phyloP scores from a whole-genome alignment of 2,329 filamentous ascomycete genomes.

The Paramyrothecium roridum region DNA sequence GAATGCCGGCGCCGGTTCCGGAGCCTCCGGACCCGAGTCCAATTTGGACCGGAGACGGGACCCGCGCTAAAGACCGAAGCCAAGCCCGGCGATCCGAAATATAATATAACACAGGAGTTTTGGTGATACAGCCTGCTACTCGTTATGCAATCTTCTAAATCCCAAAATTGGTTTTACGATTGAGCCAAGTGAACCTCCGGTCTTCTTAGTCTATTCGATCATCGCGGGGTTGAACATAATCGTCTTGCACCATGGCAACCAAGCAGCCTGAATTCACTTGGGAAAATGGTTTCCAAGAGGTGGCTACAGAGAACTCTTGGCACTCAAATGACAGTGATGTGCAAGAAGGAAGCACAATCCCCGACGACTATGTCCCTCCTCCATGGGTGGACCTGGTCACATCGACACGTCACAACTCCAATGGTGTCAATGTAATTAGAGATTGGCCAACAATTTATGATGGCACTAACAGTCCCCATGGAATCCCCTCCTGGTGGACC shows the following conservation, averaged over 20 bases:
- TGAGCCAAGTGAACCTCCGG: not conserved
- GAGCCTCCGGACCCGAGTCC: not conserved
- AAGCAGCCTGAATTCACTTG: slow-evolving; percentile 13
- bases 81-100: not conserved
- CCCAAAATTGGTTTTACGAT: too few relatives aligned
- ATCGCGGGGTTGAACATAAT: not conserved
- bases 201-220: not conserved
- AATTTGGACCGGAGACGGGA: not conserved
- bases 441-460: slow-evolving; percentile 25
- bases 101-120: too few relatives aligned
- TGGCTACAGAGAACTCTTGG: not conserved
- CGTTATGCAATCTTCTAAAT: too few relatives aligned
- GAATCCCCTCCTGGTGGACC: slow-evolving; percentile 20
- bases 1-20: not conserved
- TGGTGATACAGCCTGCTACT: too few relatives aligned
- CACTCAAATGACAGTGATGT: not conserved
- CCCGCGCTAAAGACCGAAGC: not conserved
- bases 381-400: slow-evolving; percentile 19
- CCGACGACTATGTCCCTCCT: slow-evolving; percentile 15
- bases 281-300: slow-evolving; percentile 17
- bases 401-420: slow-evolving; percentile 17
- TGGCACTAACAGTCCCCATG: slow-evolving; percentile 23
- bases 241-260: slow-evolving; percentile 9
- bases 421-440: slow-evolving; percentile 22
- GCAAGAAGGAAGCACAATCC: not conserved